These are phyloP conservation scores for Emmonsiellopsis sp. DNA, from an alignment of 2,329 filamentous ascomycete genomes.

Conservation along the genomic window DNA sequence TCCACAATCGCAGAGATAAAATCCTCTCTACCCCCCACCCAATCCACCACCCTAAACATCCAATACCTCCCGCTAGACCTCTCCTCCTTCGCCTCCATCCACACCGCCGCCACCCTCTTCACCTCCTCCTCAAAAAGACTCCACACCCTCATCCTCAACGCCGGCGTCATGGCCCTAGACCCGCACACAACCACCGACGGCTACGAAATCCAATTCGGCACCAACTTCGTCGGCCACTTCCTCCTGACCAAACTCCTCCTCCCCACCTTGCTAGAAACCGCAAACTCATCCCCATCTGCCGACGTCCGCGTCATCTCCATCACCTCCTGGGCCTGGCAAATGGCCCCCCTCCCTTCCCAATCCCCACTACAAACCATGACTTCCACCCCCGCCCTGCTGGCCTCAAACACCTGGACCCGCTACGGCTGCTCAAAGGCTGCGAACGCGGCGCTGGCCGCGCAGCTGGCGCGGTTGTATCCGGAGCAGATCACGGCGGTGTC, in stretches of 20 bases:
- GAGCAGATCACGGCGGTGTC: conserved; percentile 34
- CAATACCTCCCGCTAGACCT: conserved; percentile 42
- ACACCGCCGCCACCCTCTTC: conserved; percentile 36
- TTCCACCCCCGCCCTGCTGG: conserved; percentile 26
- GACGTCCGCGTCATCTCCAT: conserved; percentile 32
- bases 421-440: conserved; percentile 47
- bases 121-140: conserved; percentile 26
- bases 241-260: conserved; percentile 37
- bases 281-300: conserved; percentile 8
- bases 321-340: conserved; percentile 27
- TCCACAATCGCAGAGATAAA: conserved; percentile 37
- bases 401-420: conserved; percentile 32
- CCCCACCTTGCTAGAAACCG: conserved; percentile 31
- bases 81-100: conserved; percentile 41
- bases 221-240: conserved; percentile 40
- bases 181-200: conserved; percentile 30
- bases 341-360: conserved; percentile 19
- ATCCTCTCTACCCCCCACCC: conserved; percentile 16
- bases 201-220: conserved; percentile 38
- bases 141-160: conserved; percentile 39
- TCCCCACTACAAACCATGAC: conserved; percentile 24
- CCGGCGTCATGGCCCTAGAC: conserved; percentile 38
- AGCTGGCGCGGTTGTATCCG: conserved; percentile 38
- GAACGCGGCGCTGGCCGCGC: conserved; percentile 39
- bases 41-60: conserved; percentile 26